Evolutionary conservation across 2,329 filamentous ascomycete species (phyloP).

Genomic region (Verticillium tricorpus): DNA sequence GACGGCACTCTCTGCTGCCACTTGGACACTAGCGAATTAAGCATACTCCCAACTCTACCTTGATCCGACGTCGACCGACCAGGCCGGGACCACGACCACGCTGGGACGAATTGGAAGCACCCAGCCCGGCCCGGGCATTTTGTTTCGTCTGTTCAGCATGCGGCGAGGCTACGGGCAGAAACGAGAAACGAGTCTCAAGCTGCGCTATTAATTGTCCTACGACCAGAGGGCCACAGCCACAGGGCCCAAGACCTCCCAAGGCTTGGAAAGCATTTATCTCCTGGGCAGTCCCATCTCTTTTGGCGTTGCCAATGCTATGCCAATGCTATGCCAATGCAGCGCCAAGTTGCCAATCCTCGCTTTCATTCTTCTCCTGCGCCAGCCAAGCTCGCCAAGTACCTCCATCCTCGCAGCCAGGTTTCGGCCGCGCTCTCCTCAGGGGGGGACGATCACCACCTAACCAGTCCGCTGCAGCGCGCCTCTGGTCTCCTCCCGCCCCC

Average conservation of each 20-base stretch:
- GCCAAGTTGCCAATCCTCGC: background rate
- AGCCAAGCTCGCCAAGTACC: slow-evolving; percentile 2
- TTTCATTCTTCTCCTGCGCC: slow-evolving; percentile 1
- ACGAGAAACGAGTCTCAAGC: background rate
- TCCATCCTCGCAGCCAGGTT: slow-evolving; percentile 1
- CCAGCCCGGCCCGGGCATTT: background rate
- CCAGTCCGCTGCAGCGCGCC: background rate
- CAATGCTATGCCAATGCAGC: background rate
- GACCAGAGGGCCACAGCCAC: background rate
- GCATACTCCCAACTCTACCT: background rate
- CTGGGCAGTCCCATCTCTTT: background rate
- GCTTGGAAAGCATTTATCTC: slow-evolving; percentile 3
- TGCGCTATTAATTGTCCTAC: background rate
- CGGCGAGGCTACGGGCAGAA: background rate
- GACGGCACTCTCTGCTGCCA: background rate
- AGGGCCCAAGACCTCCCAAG: background rate
- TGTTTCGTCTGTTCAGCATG: background rate
- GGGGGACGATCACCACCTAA: background rate
- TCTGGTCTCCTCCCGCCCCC: background rate
- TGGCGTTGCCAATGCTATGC: slow-evolving; percentile 2
- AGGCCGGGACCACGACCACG: background rate
- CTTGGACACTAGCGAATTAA: background rate
- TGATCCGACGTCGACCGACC: background rate
- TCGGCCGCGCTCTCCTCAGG: background rate
- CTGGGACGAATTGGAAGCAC: background rate